Conservation (phyloP, 2,329 filamentous ascomycete species). For the Ceratocystis lukuohia region DNA sequence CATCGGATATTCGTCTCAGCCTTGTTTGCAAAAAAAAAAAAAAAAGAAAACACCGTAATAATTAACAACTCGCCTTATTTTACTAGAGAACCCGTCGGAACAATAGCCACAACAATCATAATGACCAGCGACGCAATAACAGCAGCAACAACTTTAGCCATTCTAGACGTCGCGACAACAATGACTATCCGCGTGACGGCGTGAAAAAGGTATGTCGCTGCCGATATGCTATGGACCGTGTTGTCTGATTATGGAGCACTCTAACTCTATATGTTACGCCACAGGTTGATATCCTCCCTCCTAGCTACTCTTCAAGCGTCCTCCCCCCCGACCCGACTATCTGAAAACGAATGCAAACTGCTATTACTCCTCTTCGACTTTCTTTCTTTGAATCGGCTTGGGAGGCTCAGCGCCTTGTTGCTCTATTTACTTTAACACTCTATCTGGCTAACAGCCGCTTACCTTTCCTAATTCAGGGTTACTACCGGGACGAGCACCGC, state of each 20-base stretch:
- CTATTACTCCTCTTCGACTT: conserved; percentile 2
- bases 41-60: neutral
- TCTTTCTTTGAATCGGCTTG: conserved; percentile 4
- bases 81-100: conserved; percentile 13
- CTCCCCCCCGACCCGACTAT: neutral
- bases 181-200: conserved; percentile 31
- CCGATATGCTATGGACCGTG: neutral
- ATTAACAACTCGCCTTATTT: neutral
- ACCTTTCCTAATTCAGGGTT: conserved; percentile 39
- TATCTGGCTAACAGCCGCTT: conserved; percentile 19
- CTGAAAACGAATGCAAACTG: conserved; percentile 3
- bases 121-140: conserved; percentile 3
- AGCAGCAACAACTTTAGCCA: conserved; percentile 1
- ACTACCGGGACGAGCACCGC: conserved; percentile 44
- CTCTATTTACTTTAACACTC: neutral
- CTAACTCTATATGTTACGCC: neutral
- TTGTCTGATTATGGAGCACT: neutral
- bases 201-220: conserved; percentile 63
- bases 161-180: conserved; percentile 18
- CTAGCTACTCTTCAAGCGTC: conserved; percentile 8
- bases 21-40: neutral
- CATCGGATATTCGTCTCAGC: neutral
- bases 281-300: conserved; percentile 18
- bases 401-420: conserved; percentile 9
- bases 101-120: conserved; percentile 6